Base-by-base conservation (phyloP, 1,284 basidiomycete species). In the Acaromyces ingoldii region DNA sequence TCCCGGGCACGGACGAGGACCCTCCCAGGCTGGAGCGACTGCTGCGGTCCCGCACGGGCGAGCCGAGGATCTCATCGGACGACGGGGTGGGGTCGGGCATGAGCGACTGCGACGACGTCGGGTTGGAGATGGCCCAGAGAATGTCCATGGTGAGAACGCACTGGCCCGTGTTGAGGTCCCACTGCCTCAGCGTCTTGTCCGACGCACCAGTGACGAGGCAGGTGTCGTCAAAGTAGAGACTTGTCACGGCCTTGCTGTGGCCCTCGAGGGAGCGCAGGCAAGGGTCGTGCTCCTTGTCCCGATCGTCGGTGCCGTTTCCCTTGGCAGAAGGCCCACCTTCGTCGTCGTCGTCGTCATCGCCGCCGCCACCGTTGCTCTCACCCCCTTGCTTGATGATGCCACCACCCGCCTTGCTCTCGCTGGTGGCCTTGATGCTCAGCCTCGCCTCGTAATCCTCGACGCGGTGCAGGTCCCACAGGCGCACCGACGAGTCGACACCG, bases 141-240 rank as follows among this genome's bases (percentile, higher is more conserved):
- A 99, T 95, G 77, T 99, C 95, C 95, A 99, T 99, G 10, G 93
- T 95, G 80, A 96, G 85, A 45, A 98, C 86, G 76, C 93, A 97
- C 51, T 98, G 93, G 4, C 93, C 93, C 0, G 93, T 97, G 34
- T 84, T 84, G 51, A 98, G 83, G 74, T 98, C 93, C 95, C 95
- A 98, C 76, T 98, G 92, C 2, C 93, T 86, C 54, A 99, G 82
- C 1, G 95, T 99, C 79, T 97, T 96, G 80, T 99, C 95, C 3
- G 89, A 91, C 3, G 93, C 93, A 43, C 95, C 95, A 1, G 92
- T 95, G 10, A 97, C 92, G 76, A 97, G 78, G 67, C 88, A 93
- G 47, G 88, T 84, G 62, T 91, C 90, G 77, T 97, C 93, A 71
- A 96, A 96, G 78, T 93, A 97, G 57, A 98, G 80, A 6, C 90